Evolutionary conservation across 176 grass and related monocot species (phyloP).

Genomic region (Urochloa ruziziensis): DNA sequence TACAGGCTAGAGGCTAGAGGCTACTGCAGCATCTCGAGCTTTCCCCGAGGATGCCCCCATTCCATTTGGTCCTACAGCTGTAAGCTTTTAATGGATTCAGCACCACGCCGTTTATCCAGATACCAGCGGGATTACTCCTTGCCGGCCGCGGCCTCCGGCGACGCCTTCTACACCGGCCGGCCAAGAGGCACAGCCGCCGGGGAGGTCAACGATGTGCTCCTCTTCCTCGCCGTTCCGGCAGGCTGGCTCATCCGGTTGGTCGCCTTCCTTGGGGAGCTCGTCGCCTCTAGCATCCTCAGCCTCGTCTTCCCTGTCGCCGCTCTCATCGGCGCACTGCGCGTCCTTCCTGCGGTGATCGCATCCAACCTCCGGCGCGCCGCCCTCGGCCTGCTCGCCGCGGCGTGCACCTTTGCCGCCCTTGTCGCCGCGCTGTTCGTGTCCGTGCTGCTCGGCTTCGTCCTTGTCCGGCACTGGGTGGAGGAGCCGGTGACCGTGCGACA

Average conservation of each 20-base stretch:
- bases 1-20: constrained; percentile 13
- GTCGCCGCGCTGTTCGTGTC: constrained; percentile 5
- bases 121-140: neutral
- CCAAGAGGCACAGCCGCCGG: neutral
- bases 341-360: neutral
- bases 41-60: neutral
- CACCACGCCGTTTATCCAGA: neutral
- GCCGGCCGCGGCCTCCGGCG: neutral
- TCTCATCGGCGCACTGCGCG: constrained; percentile 9
- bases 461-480: constrained; percentile 35
- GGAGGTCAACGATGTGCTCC: neutral
- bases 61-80: neutral
- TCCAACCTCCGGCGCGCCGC: constrained; percentile 12
- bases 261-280: constrained; percentile 28
- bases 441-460: constrained; percentile 18
- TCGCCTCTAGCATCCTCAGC: constrained; percentile 13
- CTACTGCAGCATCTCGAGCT: constrained; percentile 5
- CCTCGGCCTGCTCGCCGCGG: constrained; percentile 24
- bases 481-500: constrained; percentile 33
- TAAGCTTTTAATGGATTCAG: constrained; percentile 3
- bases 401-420: constrained; percentile 14
- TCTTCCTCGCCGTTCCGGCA: constrained; percentile 19
- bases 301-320: constrained; percentile 15
- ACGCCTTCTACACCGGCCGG: neutral
- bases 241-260: constrained; percentile 28